A percentile compares a stretch with the other conserved stretches of the same genome.
phyloP scores from a whole-genome alignment of 1,284 basidiomycete genomes.

The Trametes versicolor region DNA sequence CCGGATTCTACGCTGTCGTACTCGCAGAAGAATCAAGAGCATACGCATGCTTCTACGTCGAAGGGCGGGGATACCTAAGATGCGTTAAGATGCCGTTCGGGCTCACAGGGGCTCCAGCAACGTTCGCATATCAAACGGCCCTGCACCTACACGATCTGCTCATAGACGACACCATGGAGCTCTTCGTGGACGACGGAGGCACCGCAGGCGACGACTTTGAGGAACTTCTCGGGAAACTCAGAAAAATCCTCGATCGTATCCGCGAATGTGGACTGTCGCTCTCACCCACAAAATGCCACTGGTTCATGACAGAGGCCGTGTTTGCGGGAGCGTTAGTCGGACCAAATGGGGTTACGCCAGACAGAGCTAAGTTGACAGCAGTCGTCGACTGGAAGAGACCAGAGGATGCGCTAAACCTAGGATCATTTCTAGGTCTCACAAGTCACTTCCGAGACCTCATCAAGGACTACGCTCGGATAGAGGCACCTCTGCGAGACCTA shows the following conservation, averaged over 20 bases:
- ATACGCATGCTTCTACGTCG: conserved; percentile 51
- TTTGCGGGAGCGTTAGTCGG: conserved; percentile 47
- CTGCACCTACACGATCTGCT: conserved; percentile 45
- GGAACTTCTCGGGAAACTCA: conserved; percentile 35
- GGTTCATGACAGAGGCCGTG: conserved; percentile 46
- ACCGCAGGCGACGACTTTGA: conserved; percentile 42
- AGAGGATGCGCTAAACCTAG: conserved; percentile 39
- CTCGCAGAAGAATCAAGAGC: conserved; percentile 35
- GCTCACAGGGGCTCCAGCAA: conserved; percentile 51
- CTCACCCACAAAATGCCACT: conserved; percentile 43
- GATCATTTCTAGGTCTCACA: conserved; percentile 39
- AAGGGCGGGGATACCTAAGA: conserved; percentile 50
- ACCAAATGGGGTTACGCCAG: conserved; percentile 43
- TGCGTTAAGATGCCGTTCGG: conserved; percentile 53
- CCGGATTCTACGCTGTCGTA: conserved; percentile 49
- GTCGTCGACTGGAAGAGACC: conserved; percentile 48
- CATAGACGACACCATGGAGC: conserved; percentile 39
- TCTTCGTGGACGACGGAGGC: conserved; percentile 48
- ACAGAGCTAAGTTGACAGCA: conserved; percentile 47
- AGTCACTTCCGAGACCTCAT: conserved; percentile 39
- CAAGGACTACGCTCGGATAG: conserved; percentile 26
- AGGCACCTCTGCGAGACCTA: conserved; percentile 29
- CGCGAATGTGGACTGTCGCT: conserved; percentile 42
- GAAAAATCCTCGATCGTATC: conserved; percentile 34
- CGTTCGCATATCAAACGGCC: conserved; percentile 48